Percentiles rank a stretch among this genome's conserved stretches.
These are phyloP conservation scores for Kockiozyma suomiensis DNA, from an alignment of 805 yeast genomes.

Conservation along the genomic window DNA sequence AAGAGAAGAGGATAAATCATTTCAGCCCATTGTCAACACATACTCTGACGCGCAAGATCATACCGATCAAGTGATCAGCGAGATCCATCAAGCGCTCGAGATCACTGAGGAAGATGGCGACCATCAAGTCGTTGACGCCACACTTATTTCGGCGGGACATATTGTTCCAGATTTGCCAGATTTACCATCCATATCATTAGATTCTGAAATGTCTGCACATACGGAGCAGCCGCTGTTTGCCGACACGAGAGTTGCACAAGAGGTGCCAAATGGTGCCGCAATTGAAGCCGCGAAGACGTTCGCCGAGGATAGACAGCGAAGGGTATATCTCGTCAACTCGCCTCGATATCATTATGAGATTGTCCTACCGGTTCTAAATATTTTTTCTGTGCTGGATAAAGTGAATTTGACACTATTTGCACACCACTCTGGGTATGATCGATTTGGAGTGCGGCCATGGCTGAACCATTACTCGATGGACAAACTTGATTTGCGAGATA, in stretches of 20 bases:
- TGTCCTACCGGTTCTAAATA: constrained; percentile 26
- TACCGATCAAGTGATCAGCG: neutral
- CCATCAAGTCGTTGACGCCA: neutral
- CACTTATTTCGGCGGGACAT: constrained; percentile 11
- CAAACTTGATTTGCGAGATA: constrained; percentile 7
- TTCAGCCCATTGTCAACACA: constrained; percentile 1
- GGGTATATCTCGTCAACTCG: constrained; percentile 23
- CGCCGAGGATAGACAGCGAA: neutral
- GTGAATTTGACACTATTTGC: constrained; percentile 18
- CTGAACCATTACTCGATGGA: constrained; percentile 11
- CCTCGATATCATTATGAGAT: constrained; percentile 31
- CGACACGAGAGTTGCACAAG: neutral
- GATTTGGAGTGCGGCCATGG: constrained; percentile 30
- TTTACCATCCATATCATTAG: neutral
- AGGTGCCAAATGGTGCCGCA: neutral
- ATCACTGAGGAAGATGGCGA: neutral
- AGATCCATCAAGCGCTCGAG: neutral
- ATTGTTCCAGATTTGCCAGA: constrained; percentile 2
- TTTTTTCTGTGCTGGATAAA: constrained; percentile 10
- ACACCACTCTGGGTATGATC: constrained; percentile 1
- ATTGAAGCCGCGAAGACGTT: constrained; percentile 1
- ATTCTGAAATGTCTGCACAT: neutral
- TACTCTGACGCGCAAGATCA: neutral
- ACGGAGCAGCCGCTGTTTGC: constrained; percentile 4
- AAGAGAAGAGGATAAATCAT: neutral